Evolutionary conservation across 805 yeast species (phyloP), one percentile per base, ranked within the genome.

Genomic region (Schwanniomyces yamadae): DNA sequence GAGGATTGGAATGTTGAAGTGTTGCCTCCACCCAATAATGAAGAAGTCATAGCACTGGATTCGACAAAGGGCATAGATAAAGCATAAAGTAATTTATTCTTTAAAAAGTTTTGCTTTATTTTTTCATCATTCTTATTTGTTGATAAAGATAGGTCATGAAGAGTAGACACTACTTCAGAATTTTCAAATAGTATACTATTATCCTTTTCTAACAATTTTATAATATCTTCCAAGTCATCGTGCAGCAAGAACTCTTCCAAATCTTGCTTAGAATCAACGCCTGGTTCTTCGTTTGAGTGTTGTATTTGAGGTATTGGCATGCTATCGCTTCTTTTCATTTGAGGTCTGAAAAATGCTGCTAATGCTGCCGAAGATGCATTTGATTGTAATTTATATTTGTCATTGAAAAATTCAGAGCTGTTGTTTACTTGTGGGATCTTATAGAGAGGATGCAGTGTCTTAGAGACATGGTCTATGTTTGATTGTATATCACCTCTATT

Each of bases 41-140:
- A 46, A 2, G 65, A 45, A 1, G 68, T 57, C 48, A 54, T 45
- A 7, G 50, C 54, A 7, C 62, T 43, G 28, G 63, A 63, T 46
- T 76, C 79, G 32, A 71, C 64, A 59, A 82, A 78, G 5, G 87
- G 87, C 1, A 83, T 78, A 1, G 89, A 82, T 37, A 82, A 65
- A 1, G 87, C 85, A 52, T 78, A 75, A 10, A 81, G 52, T 4
- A 81, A 55, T 45, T 69, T 73, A 2, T 69, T 65, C 40, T 70
- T 69, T 16, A 78, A 52, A 8, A 59, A 44, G 25, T 66, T 63
- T 17, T 69, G 66, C 42, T 73, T 71, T 13, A 64, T 42, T 18
- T 57, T 44, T 27, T 54, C 49, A 23, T 45, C 50, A 12, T 48
- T 49, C 4, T 41, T 39, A 22, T 50, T 65, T 11, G 73, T 66